phyloP scores from a whole-genome alignment of 1,284 basidiomycete species.

The Kwoniella shivajii region DNA sequence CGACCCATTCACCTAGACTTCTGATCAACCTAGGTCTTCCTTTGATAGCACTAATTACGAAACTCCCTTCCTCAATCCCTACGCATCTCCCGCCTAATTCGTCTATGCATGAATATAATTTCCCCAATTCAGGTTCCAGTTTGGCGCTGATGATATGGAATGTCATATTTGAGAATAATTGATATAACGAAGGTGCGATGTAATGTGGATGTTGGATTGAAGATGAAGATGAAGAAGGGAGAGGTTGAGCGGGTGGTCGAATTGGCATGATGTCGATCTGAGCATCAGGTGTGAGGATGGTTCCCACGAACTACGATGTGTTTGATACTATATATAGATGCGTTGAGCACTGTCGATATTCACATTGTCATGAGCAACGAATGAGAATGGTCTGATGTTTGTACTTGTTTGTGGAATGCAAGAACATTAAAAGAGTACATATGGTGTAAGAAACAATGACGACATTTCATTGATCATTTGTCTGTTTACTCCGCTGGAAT shows the following conservation, averaged over 20 bases:
- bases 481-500: slow-evolving; percentile 1
- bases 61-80: slow-evolving; percentile 22
- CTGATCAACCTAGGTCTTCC: slow-evolving; percentile 43
- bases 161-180: slow-evolving; percentile 43
- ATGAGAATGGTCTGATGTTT: too few relatives aligned
- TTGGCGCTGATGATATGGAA: slow-evolving; percentile 51
- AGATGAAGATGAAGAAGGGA: slow-evolving; percentile 29
- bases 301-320: too few relatives aligned
- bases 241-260: slow-evolving; percentile 22
- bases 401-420: neutral
- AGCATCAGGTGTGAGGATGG: neutral
- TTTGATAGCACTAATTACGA: slow-evolving; percentile 44
- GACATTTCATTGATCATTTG: too few relatives aligned
- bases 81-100: slow-evolving; percentile 47
- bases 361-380: too few relatives aligned
- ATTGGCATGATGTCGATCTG: slow-evolving; percentile 15
- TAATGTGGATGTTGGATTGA: neutral
- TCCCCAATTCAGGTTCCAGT: slow-evolving; percentile 54
- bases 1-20: slow-evolving; percentile 34
- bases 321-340: too few relatives aligned
- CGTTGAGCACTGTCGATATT: too few relatives aligned
- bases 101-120: slow-evolving; percentile 35
- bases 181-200: slow-evolving; percentile 20
- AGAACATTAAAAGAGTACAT: neutral
- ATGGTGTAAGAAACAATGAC: neutral